Evolutionary conservation across 2,329 filamentous ascomycete species (phyloP).

Genomic region (Chrysosporium keratinophilum): DNA sequence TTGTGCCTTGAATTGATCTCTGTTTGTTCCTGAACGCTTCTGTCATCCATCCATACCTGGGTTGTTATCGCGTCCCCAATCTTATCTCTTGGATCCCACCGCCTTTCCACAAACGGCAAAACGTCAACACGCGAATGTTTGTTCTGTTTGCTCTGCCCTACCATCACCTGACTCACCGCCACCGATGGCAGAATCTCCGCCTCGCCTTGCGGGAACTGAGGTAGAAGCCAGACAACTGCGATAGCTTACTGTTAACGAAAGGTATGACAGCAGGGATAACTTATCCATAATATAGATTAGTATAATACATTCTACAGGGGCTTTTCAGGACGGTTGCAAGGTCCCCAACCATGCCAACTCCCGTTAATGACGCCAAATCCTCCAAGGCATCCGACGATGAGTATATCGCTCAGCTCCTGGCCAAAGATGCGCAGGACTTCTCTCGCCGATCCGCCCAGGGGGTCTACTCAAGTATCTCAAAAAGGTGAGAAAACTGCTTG

Average conservation of each 20-base stretch:
- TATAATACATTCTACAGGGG: too few relatives aligned
- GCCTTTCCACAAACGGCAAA: neutral
- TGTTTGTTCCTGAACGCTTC: too few relatives aligned
- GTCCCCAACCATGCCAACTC: conserved; percentile 7
- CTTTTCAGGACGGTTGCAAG: neutral
- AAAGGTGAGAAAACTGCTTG: conserved; percentile 36
- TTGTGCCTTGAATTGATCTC: too few relatives aligned
- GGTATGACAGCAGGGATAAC: too few relatives aligned
- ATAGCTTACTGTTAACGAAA: too few relatives aligned
- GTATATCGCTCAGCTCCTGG: conserved; percentile 68
- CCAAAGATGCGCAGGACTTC: conserved; percentile 64
- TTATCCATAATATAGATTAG: too few relatives aligned
- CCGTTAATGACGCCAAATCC: neutral
- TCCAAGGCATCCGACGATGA: conserved; percentile 46
- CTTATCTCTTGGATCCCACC: neutral
- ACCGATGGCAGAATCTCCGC: too few relatives aligned
- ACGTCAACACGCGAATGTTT: neutral
- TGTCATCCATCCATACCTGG: too few relatives aligned
- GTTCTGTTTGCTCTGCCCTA: neutral
- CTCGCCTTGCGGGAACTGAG: too few relatives aligned
- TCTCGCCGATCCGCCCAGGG: conserved; percentile 63
- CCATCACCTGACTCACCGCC: neutral
- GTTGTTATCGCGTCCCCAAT: neutral
- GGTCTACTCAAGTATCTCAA: conserved; percentile 54
- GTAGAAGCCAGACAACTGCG: too few relatives aligned